These are phyloP conservation scores for Xylaria sp. DNA, from an alignment of 2,329 filamentous ascomycete species.

Conservation along the genomic window DNA sequence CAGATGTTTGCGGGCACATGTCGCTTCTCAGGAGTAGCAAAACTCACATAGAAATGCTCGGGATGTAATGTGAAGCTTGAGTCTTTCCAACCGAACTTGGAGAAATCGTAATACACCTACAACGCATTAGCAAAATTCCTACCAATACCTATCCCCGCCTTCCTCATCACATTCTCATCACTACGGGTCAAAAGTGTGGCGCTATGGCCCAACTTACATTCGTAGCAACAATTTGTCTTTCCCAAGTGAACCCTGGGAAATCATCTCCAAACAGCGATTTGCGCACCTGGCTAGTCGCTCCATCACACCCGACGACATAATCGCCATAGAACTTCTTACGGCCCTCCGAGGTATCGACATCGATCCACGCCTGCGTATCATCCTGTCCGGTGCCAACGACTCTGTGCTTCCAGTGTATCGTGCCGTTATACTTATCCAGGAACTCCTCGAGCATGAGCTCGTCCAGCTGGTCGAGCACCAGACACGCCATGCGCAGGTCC, in stretches of 20 bases:
- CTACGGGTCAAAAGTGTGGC: neutral
- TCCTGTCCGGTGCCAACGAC: conserved; percentile 62
- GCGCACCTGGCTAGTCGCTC: conserved; percentile 61
- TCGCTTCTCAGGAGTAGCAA: neutral
- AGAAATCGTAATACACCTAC: conserved; percentile 71
- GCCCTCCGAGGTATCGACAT: conserved; percentile 55
- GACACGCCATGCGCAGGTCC: conserved; percentile 56
- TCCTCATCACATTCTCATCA: neutral
- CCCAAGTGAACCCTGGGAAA: conserved; percentile 70
- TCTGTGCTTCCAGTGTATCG: conserved; percentile 59
- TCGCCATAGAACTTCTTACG: conserved; percentile 57
- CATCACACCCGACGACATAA: conserved; percentile 68
- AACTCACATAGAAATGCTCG: conserved; percentile 63
- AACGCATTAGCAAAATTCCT: conserved; percentile 28
- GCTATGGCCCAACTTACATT: conserved; percentile 58
- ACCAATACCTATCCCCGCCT: neutral
- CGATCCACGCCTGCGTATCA: conserved; percentile 57
- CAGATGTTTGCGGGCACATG: neutral
- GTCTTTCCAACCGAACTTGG: conserved; percentile 64
- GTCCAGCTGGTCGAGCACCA: conserved; percentile 57
- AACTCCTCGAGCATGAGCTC: conserved; percentile 58
- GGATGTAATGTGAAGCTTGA: conserved; percentile 72
- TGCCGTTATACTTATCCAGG: conserved; percentile 50
- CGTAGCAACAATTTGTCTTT: conserved; percentile 70
- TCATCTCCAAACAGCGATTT: conserved; percentile 64